Base-by-base conservation (phyloP, 2,329 filamentous ascomycete genomes). In the Pseudocercospora musae region DNA sequence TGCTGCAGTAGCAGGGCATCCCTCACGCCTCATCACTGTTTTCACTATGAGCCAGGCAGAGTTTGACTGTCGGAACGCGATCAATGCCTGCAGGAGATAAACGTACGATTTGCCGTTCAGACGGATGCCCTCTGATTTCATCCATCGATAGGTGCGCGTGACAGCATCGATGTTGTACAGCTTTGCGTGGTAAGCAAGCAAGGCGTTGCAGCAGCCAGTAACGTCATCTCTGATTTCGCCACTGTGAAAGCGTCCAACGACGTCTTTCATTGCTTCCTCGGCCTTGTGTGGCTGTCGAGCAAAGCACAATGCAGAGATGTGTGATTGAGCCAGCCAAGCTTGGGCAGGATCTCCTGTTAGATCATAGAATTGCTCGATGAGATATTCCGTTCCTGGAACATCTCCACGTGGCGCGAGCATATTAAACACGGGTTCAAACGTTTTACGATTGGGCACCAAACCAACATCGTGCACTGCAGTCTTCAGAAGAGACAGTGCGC, bases 161-260 rank as follows among this genome's bases (percentile, higher is more conserved):
- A 84, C 79, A n/a, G 79, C 79, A 21, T 79, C 73, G 27, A 87
- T 70, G 63, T 89, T 82, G 59, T 88, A 84, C 6, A 84, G 82
- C 59, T 85, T 78, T 6, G 90, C 90, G 73, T 92, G 84, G 63
- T 89, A 85, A 60, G 84, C 81, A 4, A 97, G 79, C 31, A 97
- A 77, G 58, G 86, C 82, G 72, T 97, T 96, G 90, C 91, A 97
- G 71, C 92, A 85, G 31, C 82, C 79, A 1, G 87, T 87, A 21
- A 83, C 78, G 1, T 82, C 78, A 1, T 85, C 82, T 18, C 80
- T 73, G 0, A 86, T 73, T 13, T 79, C 55, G 1, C 77, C 64
- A 81, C 79, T 11, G 76, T 75, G 29, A 7, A 25, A 54, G 29
- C 29, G 25, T 23, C 58, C 29, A 21, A 87, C 78, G 31, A 86